Evolutionary conservation across 371 early-diverging fungal genomes (phyloP), one percentile per base, ranked within the genome.

Genomic region (Mortierella sp.): DNA sequence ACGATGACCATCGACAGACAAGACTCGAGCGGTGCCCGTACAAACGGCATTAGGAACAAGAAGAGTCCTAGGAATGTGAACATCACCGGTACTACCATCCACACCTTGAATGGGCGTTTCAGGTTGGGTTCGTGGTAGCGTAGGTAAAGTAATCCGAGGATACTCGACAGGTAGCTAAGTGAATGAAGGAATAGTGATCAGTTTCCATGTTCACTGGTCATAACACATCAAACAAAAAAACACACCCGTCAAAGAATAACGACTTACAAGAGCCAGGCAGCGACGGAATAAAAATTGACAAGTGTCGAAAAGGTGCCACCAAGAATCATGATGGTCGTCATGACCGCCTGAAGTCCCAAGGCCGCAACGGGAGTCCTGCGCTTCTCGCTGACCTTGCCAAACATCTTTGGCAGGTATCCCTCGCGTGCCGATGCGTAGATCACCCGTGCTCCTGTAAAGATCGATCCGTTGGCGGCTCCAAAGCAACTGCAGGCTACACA

Each of bases 401-500:
- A 93, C 71, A 93, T 85, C 50, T 90, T 81, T 19, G 96, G 96
- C 40, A 94, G 81, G 80, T 96, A 93, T 1, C 93, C 93, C 69
- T 95, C 94, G 28, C 92, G 90, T 9, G 95, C 93, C 9, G 95
- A 92, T 6, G 93, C 93, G 79, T 93, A 93, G 48, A 94, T 92
- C 40, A 96, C 92, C 14, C 96, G 92, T 10, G 95, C 91, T 24
- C 95, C 95, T 2, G 95, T 94, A 79, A 95, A 96, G 14, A 92
- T 90, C 69, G 88, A 89, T 67, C 94, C 96, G 88, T 95, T 96
- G 44, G 93, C 93, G 28, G 96, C 94, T 40, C 96, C 96, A 78
- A 95, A 93, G 34, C 95, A 94, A 75, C 94, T 93, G 37, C 94
- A 88, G 19, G 95, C 93, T 11, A 96, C 96, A 78, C 93, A 91